phyloP scores from a whole-genome alignment of 2,329 filamentous ascomycete genomes.

The Ophiocordyceps sinensis region DNA sequence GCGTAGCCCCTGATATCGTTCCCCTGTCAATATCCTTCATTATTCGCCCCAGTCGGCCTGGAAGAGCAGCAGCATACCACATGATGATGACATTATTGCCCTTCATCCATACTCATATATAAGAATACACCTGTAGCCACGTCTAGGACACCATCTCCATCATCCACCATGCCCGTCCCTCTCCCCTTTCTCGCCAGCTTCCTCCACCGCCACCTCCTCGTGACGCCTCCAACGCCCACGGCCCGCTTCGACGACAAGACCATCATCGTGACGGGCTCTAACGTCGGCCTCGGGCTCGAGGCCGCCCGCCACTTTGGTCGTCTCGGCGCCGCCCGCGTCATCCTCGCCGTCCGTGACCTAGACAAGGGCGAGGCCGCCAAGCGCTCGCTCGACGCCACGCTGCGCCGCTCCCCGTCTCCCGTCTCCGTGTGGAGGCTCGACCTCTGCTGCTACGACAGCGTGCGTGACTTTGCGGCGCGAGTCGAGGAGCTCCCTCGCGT shows the following conservation, averaged over 20 bases:
- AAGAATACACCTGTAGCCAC: no score
- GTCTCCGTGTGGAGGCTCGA: neutral
- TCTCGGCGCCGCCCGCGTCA: neutral
- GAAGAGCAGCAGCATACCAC: no score
- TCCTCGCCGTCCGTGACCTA: neutral
- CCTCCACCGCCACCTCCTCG: conserved; percentile 2
- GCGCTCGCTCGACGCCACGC: neutral
- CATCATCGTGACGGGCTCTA: conserved; percentile 2
- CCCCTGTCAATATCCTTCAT: no score
- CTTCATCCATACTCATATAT: no score
- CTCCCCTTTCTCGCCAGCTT: conserved; percentile 1
- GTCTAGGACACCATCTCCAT: no score
- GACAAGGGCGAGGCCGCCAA: neutral
- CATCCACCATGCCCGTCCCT: neutral
- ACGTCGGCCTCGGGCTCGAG: conserved; percentile 1
- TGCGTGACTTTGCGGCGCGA: no score
- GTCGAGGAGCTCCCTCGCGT: conserved; percentile 25
- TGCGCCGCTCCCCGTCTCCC: neutral
- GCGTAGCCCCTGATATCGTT: no score
- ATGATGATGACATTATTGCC: no score
- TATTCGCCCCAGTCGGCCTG: no score
- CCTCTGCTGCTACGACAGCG: neutral
- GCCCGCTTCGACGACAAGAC: neutral
- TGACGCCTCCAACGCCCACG: neutral
- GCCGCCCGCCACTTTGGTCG: conserved; percentile 1